Evolutionary conservation across 2,329 filamentous ascomycete species (phyloP), one percentile per base, ranked within the genome.

Genomic region (Aspergillus pseudoglaucus): DNA sequence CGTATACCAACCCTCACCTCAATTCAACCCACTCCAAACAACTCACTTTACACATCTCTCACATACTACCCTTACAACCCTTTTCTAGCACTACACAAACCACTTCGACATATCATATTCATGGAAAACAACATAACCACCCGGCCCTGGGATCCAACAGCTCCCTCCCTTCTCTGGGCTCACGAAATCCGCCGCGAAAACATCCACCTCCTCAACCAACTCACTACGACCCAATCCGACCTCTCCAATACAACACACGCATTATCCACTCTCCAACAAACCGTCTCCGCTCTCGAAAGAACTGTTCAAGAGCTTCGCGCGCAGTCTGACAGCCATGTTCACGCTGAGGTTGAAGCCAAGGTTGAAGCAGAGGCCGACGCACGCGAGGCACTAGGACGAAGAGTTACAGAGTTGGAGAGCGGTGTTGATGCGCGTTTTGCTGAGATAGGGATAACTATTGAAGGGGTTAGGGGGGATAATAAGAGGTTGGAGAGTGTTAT

Each of bases 121-220:
- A n/a, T 18, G 33, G n/a, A 37, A 17, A 37, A 37, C 25, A 30
- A 10, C 23, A 22, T 45, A n/a, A 12, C 15, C 43, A 43, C 46
- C 44, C 35, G 15, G 30, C 47, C 38, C 15, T 50, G 48, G 41
- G 15, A 52, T 12, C 18, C 47, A 33, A 42, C 46, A 22, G 22
- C 57, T 14, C 22, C 54, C 48, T 56, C 62, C 6, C 56, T 70
- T 18, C 65, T 71, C 44, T 70, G 67, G 68, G 65, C 63, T 5
- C 61, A 69, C 51, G 60, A 70, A 45, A 57, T 70, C n/a, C 65
- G 63, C 15, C 66, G 65, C 17, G 64, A 68, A 48, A 63, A 69
- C 49, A 56, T 61, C 39, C 57, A 59, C 23, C 58, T 69, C 7
- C 51, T 60, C 15, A 49, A 59, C 10, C 57, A 60, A 22, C 49